A percentile compares a stretch with the other conserved stretches of the same genome.
These are phyloP conservation scores for Sclerospora graminicola DNA, from an alignment of 352 stramenopile genomes.

Conservation along the genomic window DNA sequence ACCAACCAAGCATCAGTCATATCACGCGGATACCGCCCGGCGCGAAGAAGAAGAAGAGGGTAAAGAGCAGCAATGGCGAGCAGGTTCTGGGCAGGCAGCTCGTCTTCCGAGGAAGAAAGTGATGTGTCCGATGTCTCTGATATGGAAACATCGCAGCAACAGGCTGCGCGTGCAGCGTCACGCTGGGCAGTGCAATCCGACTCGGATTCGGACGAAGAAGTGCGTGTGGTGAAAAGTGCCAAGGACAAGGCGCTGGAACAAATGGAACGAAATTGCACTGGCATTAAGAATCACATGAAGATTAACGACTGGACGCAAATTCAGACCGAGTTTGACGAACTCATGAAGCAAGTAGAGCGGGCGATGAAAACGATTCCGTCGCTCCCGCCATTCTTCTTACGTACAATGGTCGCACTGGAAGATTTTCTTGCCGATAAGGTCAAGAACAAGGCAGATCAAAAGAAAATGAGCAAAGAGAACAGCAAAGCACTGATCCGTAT, in stretches of 20 bases:
- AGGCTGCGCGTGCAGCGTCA: slow-evolving; percentile 58
- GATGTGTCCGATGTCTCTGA: slow-evolving; percentile 67
- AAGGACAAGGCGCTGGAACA: slow-evolving; percentile 86
- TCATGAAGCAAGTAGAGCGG: slow-evolving; percentile 88
- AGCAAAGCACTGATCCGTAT: slow-evolving; percentile 94
- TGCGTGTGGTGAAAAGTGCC: slow-evolving; percentile 92
- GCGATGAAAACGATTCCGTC: slow-evolving; percentile 79
- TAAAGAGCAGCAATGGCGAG: slow-evolving; percentile 59
- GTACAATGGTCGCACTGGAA: slow-evolving; percentile 89
- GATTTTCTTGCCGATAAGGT: slow-evolving; percentile 87
- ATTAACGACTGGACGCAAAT: slow-evolving; percentile 94
- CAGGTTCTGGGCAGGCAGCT: slow-evolving; percentile 75
- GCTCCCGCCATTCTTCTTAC: slow-evolving; percentile 89
- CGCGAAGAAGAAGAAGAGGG: no score
- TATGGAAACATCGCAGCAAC: slow-evolving; percentile 62
- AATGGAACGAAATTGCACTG: slow-evolving; percentile 54
- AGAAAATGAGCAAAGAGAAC: slow-evolving; percentile 96
- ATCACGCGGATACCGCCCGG: slow-evolving; percentile 14
- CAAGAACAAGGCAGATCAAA: slow-evolving; percentile 94
- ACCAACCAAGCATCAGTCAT: no score
- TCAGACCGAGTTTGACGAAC: slow-evolving; percentile 90
- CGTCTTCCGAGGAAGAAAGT: slow-evolving; percentile 72
- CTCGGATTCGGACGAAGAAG: slow-evolving; percentile 78
- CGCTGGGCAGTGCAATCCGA: slow-evolving; percentile 78
- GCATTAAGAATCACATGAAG: slow-evolving; percentile 90